Conservation (phyloP, 345 rosid species). For the Jatropha curcas region DNA sequence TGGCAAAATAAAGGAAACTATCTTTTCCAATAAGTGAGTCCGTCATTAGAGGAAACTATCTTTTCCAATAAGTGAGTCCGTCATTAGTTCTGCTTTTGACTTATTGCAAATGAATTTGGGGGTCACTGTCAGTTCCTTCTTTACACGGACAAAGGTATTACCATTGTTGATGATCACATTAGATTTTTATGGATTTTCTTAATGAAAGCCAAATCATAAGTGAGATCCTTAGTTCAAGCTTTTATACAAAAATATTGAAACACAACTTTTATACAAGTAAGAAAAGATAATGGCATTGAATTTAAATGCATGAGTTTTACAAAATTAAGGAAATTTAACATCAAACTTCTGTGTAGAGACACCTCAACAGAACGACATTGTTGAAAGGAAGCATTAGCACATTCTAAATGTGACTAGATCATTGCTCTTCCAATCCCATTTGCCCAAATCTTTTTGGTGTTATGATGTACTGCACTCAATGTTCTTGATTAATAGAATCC, state of each 20-base stretch:
- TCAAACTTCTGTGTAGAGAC: neutral
- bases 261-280: neutral
- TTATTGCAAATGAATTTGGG: too few species aligned
- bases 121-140: too few species aligned
- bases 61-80: too few species aligned
- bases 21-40: neutral
- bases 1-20: neutral
- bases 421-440: neutral
- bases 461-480: neutral
- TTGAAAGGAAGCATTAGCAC: neutral
- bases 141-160: too few species aligned
- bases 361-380: neutral
- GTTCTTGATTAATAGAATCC: neutral
- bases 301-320: neutral
- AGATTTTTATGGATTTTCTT: too few species aligned
- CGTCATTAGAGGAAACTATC: too few species aligned
- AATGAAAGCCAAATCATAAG: too few species aligned
- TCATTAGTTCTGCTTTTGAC: too few species aligned
- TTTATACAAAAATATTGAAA: neutral
- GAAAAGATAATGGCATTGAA: neutral
- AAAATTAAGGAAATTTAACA: neutral
- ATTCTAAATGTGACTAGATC: neutral
- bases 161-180: too few species aligned
- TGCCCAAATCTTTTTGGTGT: neutral
- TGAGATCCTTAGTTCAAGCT: too few species aligned